Percentiles rank a stretch among this genome's conserved stretches.
Conservation (phyloP, 306 rosid genomes). For the Malus sieversii region DNA sequence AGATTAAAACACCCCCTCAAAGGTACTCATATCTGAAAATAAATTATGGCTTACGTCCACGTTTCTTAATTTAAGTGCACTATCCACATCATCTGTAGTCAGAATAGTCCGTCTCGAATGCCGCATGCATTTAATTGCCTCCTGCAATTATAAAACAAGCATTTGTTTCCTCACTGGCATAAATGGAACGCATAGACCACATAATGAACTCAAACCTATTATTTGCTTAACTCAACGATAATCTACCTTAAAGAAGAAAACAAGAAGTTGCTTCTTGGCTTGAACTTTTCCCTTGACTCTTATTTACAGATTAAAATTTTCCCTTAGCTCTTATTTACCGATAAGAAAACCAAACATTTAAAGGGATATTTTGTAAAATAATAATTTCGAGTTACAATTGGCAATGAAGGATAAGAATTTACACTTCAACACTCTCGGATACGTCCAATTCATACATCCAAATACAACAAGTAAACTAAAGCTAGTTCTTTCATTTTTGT, state of each 20-base stretch:
- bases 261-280: background rate
- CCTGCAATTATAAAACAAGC: conserved; percentile 42
- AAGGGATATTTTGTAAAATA: background rate
- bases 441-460: background rate
- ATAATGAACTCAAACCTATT: background rate
- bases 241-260: background rate
- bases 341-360: background rate
- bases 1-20: background rate
- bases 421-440: background rate
- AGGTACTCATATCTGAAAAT: background rate
- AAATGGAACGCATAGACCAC: background rate
- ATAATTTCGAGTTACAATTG: background rate
- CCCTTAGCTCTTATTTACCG: background rate
- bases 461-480: background rate
- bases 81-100: conserved; percentile 67
- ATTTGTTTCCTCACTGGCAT: background rate
- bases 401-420: background rate
- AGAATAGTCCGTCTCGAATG: conserved; percentile 69
- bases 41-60: conserved; percentile 52
- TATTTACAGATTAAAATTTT: too few relatives aligned
- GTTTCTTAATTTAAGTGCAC: conserved; percentile 77
- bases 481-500: background rate
- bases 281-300: background rate
- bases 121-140: conserved; percentile 92
- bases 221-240: background rate